Conservation (phyloP, 78 protist species). For the Chrysochromulina parva region DNA sequence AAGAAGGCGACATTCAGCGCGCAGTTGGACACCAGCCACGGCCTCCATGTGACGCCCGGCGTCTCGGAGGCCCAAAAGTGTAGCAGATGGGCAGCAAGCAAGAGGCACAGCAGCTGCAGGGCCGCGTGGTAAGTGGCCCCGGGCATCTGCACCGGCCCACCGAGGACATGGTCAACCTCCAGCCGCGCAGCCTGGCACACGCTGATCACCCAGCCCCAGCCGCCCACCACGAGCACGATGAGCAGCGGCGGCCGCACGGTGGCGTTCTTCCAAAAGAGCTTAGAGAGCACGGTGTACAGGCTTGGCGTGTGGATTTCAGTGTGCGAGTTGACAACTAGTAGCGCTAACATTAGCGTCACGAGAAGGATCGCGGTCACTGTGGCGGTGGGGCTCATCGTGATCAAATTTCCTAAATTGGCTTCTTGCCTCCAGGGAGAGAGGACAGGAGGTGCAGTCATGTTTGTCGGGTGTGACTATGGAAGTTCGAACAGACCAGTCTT, state of each 20-base stretch:
- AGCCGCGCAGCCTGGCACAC: not conserved
- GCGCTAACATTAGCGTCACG: too few relatives aligned
- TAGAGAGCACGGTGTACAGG: not conserved
- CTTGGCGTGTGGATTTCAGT: too few relatives aligned
- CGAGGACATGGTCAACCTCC: not conserved
- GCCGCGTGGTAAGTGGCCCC: not conserved
- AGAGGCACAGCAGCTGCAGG: not conserved
- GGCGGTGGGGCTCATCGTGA: too few relatives aligned
- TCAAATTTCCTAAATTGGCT: too few relatives aligned
- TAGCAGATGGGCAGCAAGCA: not conserved
- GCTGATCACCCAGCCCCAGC: not conserved
- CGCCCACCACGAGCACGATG: not conserved
- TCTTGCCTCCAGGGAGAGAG: too few relatives aligned
- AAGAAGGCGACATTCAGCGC: not conserved
- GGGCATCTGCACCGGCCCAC: not conserved
- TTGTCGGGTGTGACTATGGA: too few relatives aligned
- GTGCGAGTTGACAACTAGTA: too few relatives aligned
- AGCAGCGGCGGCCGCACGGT: constrained; percentile 15
- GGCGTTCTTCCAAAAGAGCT: constrained; percentile 13
- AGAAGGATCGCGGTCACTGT: too few relatives aligned
- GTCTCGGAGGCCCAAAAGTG: not conserved
- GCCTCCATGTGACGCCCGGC: constrained; percentile 20
- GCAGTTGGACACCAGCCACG: not conserved
- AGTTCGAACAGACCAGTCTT: too few relatives aligned
- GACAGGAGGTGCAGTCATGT: too few relatives aligned